Conservation (phyloP, 2,329 filamentous ascomycete genomes). For the Phyllosticta citrichinensis region DNA sequence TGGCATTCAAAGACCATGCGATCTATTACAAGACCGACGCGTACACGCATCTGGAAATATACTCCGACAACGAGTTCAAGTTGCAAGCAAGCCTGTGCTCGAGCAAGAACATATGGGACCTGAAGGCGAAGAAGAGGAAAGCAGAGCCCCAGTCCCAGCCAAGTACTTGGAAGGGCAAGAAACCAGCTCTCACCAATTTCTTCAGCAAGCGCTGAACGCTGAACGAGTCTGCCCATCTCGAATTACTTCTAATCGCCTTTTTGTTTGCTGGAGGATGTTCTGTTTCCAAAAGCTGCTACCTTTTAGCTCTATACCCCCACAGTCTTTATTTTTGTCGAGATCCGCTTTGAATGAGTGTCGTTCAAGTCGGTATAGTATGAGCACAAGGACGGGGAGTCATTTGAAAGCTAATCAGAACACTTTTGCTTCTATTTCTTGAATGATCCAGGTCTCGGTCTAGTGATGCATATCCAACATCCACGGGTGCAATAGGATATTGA, state of each 20-base stretch:
- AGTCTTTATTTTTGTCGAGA: neutral
- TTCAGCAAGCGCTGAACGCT: neutral
- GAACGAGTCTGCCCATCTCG: neutral
- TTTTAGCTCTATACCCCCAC: neutral
- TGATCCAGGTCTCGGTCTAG: neutral
- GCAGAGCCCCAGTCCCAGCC: neutral
- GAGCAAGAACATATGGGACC: constrained; percentile 25
- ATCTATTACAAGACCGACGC: constrained; percentile 73
- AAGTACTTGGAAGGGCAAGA: neutral
- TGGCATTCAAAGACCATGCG: constrained; percentile 39
- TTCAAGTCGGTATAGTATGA: neutral
- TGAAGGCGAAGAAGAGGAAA: constrained; percentile 2
- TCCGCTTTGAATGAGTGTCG: neutral
- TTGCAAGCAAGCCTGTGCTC: constrained; percentile 34
- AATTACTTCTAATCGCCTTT: neutral
- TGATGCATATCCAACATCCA: neutral
- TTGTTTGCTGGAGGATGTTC: neutral
- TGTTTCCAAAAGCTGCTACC: neutral
- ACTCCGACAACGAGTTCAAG: constrained; percentile 30
- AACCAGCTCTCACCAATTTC: neutral
- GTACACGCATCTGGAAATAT: constrained; percentile 37
- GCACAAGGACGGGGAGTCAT: neutral
- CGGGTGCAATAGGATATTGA: too few species aligned
- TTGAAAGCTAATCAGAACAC: too few species aligned
- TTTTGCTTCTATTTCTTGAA: neutral